These are phyloP conservation scores for Cicer chorassanicum DNA, from an alignment of 306 rosid species.

Conservation along the genomic window DNA sequence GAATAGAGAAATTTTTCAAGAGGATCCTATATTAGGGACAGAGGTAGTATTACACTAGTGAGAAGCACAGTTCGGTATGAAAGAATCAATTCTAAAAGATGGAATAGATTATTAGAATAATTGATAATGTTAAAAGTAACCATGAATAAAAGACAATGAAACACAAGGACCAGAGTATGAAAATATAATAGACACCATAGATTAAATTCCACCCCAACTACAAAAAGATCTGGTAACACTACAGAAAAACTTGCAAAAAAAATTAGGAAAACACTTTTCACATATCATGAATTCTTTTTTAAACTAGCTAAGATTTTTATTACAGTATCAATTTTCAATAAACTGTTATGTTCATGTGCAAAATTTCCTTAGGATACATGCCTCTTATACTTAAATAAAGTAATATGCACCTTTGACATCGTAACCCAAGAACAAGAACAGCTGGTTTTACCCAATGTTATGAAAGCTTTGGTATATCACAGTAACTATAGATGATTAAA, in stretches of 20 bases:
- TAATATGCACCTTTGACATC: not conserved
- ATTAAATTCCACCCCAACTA: not conserved
- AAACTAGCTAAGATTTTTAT: not conserved
- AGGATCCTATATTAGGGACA: not conserved
- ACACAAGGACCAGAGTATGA: not conserved
- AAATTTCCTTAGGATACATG: constrained; percentile 24
- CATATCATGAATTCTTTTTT: not conserved
- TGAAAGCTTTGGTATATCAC: constrained; percentile 27
- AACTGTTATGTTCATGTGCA: not conserved
- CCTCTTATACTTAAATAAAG: constrained; percentile 16
- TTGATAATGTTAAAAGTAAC: not conserved
- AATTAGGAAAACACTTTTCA: not conserved
- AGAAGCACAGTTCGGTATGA: not conserved
- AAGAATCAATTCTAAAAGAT: constrained; percentile 13
- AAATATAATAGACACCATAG: not conserved
- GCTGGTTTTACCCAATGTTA: not conserved
- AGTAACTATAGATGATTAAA: constrained; percentile 15
- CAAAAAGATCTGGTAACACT: not conserved
- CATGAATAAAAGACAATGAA: constrained; percentile 1
- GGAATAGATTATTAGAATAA: not conserved
- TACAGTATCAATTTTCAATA: constrained; percentile 1
- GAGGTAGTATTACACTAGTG: not conserved
- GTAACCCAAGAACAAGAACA: constrained; percentile 12
- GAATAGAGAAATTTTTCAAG: not conserved
- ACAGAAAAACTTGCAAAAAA: not conserved